Evolutionary conservation across 2,329 filamentous ascomycete genomes (phyloP).

Genomic region (Parafenestella ontariensis): DNA sequence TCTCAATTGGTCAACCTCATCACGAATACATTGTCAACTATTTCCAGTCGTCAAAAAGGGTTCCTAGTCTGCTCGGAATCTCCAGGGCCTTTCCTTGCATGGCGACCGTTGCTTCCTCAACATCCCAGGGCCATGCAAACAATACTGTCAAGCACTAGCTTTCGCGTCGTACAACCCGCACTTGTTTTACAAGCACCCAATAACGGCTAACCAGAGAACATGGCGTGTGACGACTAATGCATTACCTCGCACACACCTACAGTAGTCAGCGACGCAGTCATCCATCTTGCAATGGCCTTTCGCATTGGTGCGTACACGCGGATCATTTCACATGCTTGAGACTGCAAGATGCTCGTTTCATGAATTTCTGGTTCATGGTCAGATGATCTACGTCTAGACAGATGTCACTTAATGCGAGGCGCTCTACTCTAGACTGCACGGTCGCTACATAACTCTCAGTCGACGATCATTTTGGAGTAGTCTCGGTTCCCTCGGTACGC

Average conservation of each 20-base stretch:
- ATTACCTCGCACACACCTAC: background rate
- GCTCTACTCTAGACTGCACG: background rate
- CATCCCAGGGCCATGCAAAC: background rate
- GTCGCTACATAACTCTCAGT: background rate
- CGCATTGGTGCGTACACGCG: background rate
- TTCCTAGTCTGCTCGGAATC: background rate
- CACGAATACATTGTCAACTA: background rate
- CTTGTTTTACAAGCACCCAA: background rate
- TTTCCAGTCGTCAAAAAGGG: background rate
- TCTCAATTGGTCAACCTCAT: background rate
- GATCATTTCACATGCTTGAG: background rate
- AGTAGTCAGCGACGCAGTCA: background rate
- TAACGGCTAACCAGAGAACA: background rate
- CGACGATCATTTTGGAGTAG: slow-evolving; percentile 4
- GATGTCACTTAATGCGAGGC: background rate
- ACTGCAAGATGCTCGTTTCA: background rate
- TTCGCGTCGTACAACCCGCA: background rate
- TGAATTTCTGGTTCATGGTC: background rate
- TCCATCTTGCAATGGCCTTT: background rate
- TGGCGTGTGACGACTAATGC: slow-evolving; percentile 1
- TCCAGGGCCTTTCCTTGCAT: background rate
- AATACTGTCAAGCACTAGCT: background rate
- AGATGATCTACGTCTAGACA: background rate
- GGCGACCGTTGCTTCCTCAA: background rate
- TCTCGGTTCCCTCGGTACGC: slow-evolving; percentile 4